Evolutionary conservation across 441 rosid genomes (phyloP).

Genomic region (Flueggea neowawraea): DNA sequence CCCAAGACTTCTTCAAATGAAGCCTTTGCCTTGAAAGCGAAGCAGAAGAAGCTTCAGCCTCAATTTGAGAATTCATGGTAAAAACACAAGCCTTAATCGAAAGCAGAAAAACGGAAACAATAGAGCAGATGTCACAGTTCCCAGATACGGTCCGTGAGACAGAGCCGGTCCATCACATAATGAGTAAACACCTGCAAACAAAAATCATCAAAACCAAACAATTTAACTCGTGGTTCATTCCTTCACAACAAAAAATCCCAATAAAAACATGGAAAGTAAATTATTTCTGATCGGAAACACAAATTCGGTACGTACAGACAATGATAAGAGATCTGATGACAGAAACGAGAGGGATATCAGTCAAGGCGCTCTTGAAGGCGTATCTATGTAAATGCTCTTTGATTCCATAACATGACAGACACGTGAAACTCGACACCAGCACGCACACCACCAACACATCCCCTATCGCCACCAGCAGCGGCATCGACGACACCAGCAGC

Average conservation of each 20-base stretch:
- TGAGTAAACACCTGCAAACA: conserved; percentile 66
- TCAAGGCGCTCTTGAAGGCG: conserved; percentile 67
- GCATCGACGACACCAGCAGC: conserved; percentile 78
- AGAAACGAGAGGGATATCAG: conserved; percentile 79
- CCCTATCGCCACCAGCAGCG: conserved; percentile 68
- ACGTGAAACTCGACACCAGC: conserved; percentile 64
- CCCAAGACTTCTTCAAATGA: conserved; percentile 93
- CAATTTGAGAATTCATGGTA: conserved; percentile 57
- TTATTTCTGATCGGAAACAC: background rate
- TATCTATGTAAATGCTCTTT: conserved; percentile 56
- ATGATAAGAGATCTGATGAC: conserved; percentile 73
- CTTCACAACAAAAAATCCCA: background rate
- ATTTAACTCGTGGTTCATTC: too few relatives aligned
- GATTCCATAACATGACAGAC: conserved; percentile 60
- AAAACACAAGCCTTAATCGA: conserved; percentile 77
- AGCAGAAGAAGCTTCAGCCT: conserved; percentile 52
- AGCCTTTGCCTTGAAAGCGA: conserved; percentile 72
- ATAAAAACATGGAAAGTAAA: background rate
- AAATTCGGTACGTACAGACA: conserved; percentile 36
- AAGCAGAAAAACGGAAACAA: conserved; percentile 63
- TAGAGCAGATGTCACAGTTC: conserved; percentile 75
- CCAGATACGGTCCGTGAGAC: conserved; percentile 80
- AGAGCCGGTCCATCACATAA: conserved; percentile 66
- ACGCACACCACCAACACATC: conserved; percentile 63
- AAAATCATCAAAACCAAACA: background rate